These are phyloP conservation scores for Limonomyces culmigenus DNA, from an alignment of 1,284 basidiomycete species.

Conservation along the genomic window DNA sequence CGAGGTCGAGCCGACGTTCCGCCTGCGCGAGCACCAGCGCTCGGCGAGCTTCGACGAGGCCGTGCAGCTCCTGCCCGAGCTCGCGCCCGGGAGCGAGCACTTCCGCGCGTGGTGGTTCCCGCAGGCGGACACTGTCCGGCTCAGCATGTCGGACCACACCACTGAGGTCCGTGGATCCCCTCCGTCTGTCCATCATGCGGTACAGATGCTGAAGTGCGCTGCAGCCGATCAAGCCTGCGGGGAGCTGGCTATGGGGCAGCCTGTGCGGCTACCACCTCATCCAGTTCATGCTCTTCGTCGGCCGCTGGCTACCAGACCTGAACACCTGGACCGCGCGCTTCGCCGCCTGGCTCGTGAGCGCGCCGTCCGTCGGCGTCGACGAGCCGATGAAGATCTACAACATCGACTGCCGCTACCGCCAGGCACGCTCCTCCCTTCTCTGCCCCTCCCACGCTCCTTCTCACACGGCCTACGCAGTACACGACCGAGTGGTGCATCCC, in stretches of 20 bases:
- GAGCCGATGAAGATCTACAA: constrained; percentile 72
- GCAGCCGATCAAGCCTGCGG: constrained; percentile 30
- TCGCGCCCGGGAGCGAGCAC: constrained; percentile 64
- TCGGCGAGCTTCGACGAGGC: constrained; percentile 53
- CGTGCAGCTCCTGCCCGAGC: constrained; percentile 30
- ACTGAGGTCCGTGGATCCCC: constrained; percentile 33
- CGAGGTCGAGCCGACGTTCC: constrained; percentile 71
- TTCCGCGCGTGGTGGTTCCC: constrained; percentile 96
- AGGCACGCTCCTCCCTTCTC: constrained; percentile 4
- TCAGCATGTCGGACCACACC: constrained; percentile 64
- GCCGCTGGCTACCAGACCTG: constrained; percentile 33
- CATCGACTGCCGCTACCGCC: constrained; percentile 59
- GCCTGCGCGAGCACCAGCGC: constrained; percentile 64
- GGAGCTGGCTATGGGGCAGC: constrained; percentile 53
- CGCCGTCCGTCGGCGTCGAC: constrained; percentile 38
- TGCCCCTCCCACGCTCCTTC: constrained; percentile 5
- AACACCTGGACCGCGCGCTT: constrained; percentile 39
- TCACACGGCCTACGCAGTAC: constrained; percentile 78
- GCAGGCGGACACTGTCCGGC: constrained; percentile 55
- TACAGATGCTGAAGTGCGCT: constrained; percentile 9
- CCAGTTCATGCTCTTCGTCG: constrained; percentile 66
- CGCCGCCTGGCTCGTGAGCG: constrained; percentile 42
- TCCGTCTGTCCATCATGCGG: background rate
- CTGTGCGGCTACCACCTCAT: constrained; percentile 62
- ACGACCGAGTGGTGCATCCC: constrained; percentile 92